These are phyloP conservation scores for Salix brachista DNA, from an alignment of 345 rosid genomes.

Conservation along the genomic window DNA sequence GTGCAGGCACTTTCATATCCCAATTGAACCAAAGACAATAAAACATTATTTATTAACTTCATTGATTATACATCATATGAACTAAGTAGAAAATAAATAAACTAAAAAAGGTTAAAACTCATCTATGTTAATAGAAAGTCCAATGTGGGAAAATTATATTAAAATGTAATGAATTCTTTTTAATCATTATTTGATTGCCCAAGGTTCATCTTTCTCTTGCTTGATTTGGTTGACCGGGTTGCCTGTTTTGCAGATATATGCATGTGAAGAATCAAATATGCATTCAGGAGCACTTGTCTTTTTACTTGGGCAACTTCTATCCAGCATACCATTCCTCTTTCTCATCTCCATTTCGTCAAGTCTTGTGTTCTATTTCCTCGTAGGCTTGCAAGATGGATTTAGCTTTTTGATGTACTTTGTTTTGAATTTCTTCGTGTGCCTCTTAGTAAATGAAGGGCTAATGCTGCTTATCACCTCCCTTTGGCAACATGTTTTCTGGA, in stretches of 20 bases:
- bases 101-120: no score
- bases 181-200: neutral
- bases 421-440: slow-evolving; percentile 88
- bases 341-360: slow-evolving; percentile 95
- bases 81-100: neutral
- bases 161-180: neutral
- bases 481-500: slow-evolving; percentile 79
- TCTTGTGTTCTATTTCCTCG: slow-evolving; percentile 89
- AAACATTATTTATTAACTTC: no score
- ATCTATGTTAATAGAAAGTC: neutral
- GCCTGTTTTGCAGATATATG: slow-evolving; percentile 54
- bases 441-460: slow-evolving; percentile 86
- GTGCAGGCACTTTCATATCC: neutral
- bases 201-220: neutral
- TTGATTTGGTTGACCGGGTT: slow-evolving; percentile 3
- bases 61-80: neutral
- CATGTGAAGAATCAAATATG: slow-evolving; percentile 75
- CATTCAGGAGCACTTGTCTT: slow-evolving; percentile 93
- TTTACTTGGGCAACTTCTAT: slow-evolving; percentile 81
- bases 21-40: neutral
- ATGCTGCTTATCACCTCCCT: slow-evolving; percentile 61
- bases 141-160: neutral
- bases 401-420: slow-evolving; percentile 98
- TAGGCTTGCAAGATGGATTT: slow-evolving; percentile 78
- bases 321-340: slow-evolving; percentile 94